Evolutionary conservation across 352 stramenopile species (phyloP).

Genomic region (Phytophthora multivora): DNA sequence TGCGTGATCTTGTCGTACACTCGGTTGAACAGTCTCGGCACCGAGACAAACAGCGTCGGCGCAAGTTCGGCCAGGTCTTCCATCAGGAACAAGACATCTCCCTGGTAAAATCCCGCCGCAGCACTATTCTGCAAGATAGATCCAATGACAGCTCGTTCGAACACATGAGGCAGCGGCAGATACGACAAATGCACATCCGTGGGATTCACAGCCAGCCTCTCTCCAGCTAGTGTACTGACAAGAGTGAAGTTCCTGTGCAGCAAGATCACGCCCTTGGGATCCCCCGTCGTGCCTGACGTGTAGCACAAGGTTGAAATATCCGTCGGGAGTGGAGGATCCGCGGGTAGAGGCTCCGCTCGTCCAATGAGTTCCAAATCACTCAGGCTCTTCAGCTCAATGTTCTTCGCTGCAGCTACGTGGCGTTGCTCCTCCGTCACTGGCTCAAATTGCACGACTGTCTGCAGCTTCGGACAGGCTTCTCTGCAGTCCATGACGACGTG

Average conservation of each 20-base stretch:
- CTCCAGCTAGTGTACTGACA: constrained; percentile 21
- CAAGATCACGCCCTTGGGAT: constrained; percentile 96
- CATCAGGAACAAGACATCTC: constrained; percentile 91
- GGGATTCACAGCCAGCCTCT: constrained; percentile 36
- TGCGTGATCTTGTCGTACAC: constrained; percentile 97
- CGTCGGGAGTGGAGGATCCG: constrained; percentile 51
- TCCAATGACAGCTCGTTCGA: constrained; percentile 92
- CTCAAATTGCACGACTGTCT: constrained; percentile 67
- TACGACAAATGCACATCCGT: constrained; percentile 95
- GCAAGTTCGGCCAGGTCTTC: constrained; percentile 93
- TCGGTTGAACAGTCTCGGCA: constrained; percentile 96
- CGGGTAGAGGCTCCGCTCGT: constrained; percentile 41
- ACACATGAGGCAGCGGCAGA: constrained; percentile 96
- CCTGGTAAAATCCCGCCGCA: constrained; percentile 76
- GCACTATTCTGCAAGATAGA: constrained; percentile 86
- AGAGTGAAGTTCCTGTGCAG: constrained; percentile 83
- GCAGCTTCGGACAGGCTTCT: constrained; percentile 38
- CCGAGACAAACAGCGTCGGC: constrained; percentile 93
- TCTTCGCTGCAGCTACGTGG: constrained; percentile 8
- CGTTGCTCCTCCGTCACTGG: constrained; percentile 18
- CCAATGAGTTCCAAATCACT: constrained; percentile 46
- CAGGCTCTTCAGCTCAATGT: constrained; percentile 48
- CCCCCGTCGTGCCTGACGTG: constrained; percentile 95
- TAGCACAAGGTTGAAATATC: constrained; percentile 96
- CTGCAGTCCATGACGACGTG: constrained; percentile 62